Percentiles rank a stretch among this genome's conserved stretches.
Evolutionary conservation across 495 filamentous ascomycete species (phyloP).

Genomic region (Cercophora newfieldiana): DNA sequence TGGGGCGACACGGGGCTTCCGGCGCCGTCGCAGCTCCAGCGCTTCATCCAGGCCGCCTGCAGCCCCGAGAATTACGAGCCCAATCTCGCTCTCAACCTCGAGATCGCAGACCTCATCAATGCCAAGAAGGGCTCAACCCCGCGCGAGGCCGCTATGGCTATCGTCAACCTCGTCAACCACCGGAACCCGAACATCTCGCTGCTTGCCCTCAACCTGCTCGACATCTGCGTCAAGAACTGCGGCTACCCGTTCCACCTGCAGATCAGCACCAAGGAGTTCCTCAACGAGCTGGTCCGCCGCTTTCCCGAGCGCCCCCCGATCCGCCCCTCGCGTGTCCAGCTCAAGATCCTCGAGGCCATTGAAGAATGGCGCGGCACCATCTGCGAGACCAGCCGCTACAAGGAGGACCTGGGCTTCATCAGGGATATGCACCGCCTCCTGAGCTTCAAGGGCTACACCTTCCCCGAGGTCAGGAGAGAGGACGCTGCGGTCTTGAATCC

Average conservation of each 20-base stretch:
- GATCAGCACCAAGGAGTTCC: slow-evolving; percentile 97
- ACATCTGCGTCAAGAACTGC: slow-evolving; percentile 99
- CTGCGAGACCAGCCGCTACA: slow-evolving; percentile 95
- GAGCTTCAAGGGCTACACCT: slow-evolving; percentile 94
- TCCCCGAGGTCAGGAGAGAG: slow-evolving; percentile 86
- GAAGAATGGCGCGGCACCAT: slow-evolving; percentile 99
- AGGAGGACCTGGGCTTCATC: slow-evolving; percentile 94
- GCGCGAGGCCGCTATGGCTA: slow-evolving; percentile 90
- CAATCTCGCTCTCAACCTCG: slow-evolving; percentile 92
- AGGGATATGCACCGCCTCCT: slow-evolving; percentile 96
- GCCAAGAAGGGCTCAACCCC: slow-evolving; percentile 97
- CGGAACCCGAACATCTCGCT: slow-evolving; percentile 93
- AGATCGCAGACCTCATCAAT: slow-evolving; percentile 96
- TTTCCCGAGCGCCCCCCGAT: slow-evolving; percentile 93
- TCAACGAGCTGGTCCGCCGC: slow-evolving; percentile 94
- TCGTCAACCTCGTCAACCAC: slow-evolving; percentile 92
- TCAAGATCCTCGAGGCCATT: slow-evolving; percentile 91
- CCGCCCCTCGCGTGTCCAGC: slow-evolving; percentile 81
- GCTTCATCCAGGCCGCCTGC: slow-evolving; percentile 94
- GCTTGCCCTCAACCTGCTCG: slow-evolving; percentile 86
- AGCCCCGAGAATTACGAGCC: slow-evolving; percentile 96
- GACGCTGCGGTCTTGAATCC: slow-evolving; percentile 97
- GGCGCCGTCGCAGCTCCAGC: slow-evolving; percentile 80
- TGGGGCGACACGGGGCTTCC: slow-evolving; percentile 80
- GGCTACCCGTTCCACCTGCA: slow-evolving; percentile 98